A percentile compares a stretch with the other conserved stretches of the same genome.
phyloP scores from a whole-genome alignment of 345 rosid genomes.

The Eucalyptus camaldulensis region DNA sequence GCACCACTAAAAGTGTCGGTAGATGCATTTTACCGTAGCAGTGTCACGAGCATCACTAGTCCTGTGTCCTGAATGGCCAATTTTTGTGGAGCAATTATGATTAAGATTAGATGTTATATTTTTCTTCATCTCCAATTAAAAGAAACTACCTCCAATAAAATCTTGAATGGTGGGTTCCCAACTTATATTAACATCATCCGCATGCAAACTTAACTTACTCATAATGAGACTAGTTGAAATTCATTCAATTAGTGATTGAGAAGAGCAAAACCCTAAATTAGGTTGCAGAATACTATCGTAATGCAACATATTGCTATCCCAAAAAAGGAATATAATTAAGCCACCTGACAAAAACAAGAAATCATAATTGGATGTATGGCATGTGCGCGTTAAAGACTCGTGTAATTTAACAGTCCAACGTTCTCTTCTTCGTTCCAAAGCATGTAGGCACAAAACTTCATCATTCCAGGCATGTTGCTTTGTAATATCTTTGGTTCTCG shows the following conservation, averaged over 20 bases:
- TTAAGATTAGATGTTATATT: neutral
- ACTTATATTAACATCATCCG: neutral
- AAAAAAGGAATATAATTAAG: neutral
- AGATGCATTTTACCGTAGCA: rapidly evolving
- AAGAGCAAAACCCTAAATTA: neutral
- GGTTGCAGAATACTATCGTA: neutral
- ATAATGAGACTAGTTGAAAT: neutral
- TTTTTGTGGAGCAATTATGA: neutral
- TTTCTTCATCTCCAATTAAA: neutral
- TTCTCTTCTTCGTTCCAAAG: neutral
- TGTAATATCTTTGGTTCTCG: neutral
- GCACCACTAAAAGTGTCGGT: neutral
- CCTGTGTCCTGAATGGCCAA: rapidly evolving
- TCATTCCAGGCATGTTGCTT: neutral
- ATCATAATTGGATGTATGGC: neutral
- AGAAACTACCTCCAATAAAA: neutral
- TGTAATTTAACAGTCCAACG: neutral
- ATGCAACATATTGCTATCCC: neutral
- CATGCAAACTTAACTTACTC: neutral
- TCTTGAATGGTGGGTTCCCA: neutral
- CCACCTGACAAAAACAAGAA: neutral
- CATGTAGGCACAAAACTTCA: neutral
- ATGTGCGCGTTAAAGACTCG: neutral
- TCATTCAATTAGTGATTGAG: neutral
- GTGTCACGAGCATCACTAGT: neutral